Evolutionary conservation across 805 yeast genomes (phyloP).

Genomic region (Candida tibetensis): DNA sequence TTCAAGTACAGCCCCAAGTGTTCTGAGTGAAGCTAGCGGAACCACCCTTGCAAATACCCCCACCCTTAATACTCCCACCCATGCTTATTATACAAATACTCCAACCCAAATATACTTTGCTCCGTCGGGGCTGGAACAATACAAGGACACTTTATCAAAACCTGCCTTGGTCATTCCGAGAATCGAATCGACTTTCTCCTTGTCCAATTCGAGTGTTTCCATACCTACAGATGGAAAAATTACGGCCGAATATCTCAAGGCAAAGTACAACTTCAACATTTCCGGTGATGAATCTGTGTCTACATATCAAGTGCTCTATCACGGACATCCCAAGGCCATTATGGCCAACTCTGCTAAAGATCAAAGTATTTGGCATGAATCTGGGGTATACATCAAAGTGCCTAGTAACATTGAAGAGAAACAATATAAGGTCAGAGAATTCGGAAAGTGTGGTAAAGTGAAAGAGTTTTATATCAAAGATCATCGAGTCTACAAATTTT

Average conservation of each 20-base stretch:
- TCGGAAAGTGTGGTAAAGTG: slow-evolving; percentile 10
- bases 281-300: slow-evolving; percentile 17
- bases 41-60: background rate
- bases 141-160: too few relatives aligned
- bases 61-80: background rate
- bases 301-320: slow-evolving; percentile 22
- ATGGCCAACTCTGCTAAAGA: slow-evolving; percentile 20
- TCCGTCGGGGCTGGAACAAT: too few relatives aligned
- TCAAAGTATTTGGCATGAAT: slow-evolving; percentile 21
- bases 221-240: slow-evolving; percentile 3
- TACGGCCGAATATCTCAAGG: slow-evolving; percentile 20
- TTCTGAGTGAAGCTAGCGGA: background rate
- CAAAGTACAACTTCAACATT: slow-evolving; percentile 23
- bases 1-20: background rate
- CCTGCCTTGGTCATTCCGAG: background rate
- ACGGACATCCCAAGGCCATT: slow-evolving; percentile 26
- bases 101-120: too few relatives aligned
- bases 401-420: slow-evolving; percentile 6
- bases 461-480: slow-evolving; percentile 15
- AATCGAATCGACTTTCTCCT: background rate
- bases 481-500: slow-evolving; percentile 14
- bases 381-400: slow-evolving; percentile 22
- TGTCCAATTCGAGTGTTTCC: background rate
- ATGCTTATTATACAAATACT: too few relatives aligned
- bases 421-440: slow-evolving; percentile 7